Conservation (phyloP, 2,329 filamentous ascomycete genomes). For the Fonsecaea multimorphosa region DNA sequence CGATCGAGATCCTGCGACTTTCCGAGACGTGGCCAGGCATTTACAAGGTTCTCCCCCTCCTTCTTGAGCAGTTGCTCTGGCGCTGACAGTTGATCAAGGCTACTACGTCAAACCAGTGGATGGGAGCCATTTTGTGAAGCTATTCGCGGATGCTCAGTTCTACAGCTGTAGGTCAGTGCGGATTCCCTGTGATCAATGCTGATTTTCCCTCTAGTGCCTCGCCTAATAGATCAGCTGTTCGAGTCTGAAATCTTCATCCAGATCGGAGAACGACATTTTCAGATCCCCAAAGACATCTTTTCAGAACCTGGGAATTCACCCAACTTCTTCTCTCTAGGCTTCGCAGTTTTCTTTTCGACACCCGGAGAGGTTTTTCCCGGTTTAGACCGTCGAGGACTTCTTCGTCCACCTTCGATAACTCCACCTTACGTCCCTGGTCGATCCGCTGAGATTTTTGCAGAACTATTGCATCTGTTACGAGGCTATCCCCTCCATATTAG, state of each 20-base stretch:
- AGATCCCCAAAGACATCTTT: conserved; percentile 88
- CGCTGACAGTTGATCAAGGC: conserved; percentile 51
- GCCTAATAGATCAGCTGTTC: conserved; percentile 87
- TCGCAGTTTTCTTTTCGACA: conserved; percentile 82
- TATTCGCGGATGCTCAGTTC: conserved; percentile 95
- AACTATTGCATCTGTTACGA: conserved; percentile 79
- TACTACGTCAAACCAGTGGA: conserved; percentile 85
- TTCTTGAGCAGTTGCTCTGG: neutral
- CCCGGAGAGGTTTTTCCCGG: conserved; percentile 85
- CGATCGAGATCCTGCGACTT: conserved; percentile 87
- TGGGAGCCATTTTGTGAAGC: conserved; percentile 83
- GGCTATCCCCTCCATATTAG: conserved; percentile 83
- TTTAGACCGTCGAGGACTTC: conserved; percentile 75
- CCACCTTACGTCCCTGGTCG: conserved; percentile 82
- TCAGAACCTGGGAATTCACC: conserved; percentile 84
- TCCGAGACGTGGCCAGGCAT: conserved; percentile 86
- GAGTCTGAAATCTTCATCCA: conserved; percentile 91
- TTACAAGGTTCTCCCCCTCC: conserved; percentile 66
- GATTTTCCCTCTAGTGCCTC: conserved; percentile 68
- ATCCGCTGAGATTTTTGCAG: conserved; percentile 81
- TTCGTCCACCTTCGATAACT: conserved; percentile 84
- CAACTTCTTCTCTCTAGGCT: conserved; percentile 93
- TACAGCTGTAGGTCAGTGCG: conserved; percentile 70
- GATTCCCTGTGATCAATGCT: conserved; percentile 6
- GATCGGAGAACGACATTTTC: conserved; percentile 85